Evolutionary conservation across 192 early-diverging fungal species (phyloP), one percentile per base, ranked within the genome.

Genomic region (Rhizoclosmatium globosum): DNA sequence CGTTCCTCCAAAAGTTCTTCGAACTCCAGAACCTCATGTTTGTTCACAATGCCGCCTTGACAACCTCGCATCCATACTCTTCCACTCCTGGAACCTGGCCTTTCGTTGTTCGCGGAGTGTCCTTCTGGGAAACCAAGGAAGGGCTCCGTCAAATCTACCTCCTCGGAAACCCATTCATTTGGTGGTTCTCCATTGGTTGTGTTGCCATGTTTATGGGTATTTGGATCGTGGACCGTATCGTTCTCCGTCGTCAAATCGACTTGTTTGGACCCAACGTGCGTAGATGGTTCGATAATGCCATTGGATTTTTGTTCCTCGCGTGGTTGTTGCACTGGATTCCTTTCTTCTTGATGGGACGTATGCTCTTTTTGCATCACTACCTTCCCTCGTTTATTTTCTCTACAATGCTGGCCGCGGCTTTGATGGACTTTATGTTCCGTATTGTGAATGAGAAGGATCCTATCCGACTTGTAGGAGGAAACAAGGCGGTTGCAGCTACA

Each of bases 351-450:
- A 95, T 96, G 94, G 96, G 95, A 31, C 92, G 97, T 48, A 91
- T 93, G 65, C 88, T 96, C 4, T 99, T 97, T 83, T 81, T 99
- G 74, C 97, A 99, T 86, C 97, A 99, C 85, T 99, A 99, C 82
- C 84, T 98, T 64, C 96, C 96, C 1, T 91, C 93, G 3, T 90
- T 92, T 47, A 92, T 97, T 71, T 93, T 95, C 85, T 92, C 91
- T 44, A 92, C 92, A 74, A 84, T 98, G 82, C 68, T 93, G 2
- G 80, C 92, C 13, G 93, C 92, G n/a, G 90, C 87, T 43, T 85
- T 95, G 44, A 81, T 94, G 76, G 94, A 96, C 67, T 94, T 94
- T 80, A 86, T 97, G 38, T 71, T 74, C 23, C 21, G 84, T 4
- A 57, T 84, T 47, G 53, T 45, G 57, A 61, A 50, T 44, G 74